Base-by-base conservation (phyloP, 768 basidiomycete species). In the Lactarius deliciosus region DNA sequence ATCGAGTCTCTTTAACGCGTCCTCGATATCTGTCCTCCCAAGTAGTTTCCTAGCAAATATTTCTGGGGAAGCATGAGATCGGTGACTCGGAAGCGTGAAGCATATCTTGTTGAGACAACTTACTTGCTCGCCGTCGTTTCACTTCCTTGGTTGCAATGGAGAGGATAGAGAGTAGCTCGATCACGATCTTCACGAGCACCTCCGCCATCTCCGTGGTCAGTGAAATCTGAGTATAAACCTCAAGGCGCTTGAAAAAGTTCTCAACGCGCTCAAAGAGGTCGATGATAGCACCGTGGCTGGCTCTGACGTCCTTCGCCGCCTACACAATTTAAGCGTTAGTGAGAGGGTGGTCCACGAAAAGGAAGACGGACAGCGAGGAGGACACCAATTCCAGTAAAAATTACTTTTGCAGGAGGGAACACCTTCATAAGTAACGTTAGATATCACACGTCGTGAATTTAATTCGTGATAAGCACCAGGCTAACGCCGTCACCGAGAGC, bases 201-300 rank as follows among this genome's bases (percentile, higher is more conserved):
- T 47, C 45, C 45, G 45, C n/a, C 45, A 47, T 47, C n/a, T 47
- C n/a, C 45, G n/a, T 47, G n/a, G 45, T 47, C n/a, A 47, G 8
- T n/a, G 45, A 47, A 47, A 47, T 47, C 3, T 47, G 45, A n/a
- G 20, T 47, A n/a, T 47, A 47, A 47, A 47, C 45, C 9, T 10
- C 45, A n/a, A 47, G 45, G 3, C 45, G 45, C n/a, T 47, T 47
- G 45, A 47, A 47, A 10, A 47, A 47, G 45, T n/a, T 47, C n/a
- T 47, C 45, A 9, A 47, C n/a, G 8, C 45, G 45, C 9, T 47
- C n/a, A 10, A 47, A 47, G 4, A 47, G n/a, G n/a, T 47, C 45
- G 9, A 47, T 47, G 9, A 47, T 8, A 3, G 45, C 45, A 4
- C 18, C n/a, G 3, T 47, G 45, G 3, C 45, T 47, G 10, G 20